phyloP scores from a whole-genome alignment of 2,329 filamentous ascomycete genomes.

The Emergomyces orientalis region DNA sequence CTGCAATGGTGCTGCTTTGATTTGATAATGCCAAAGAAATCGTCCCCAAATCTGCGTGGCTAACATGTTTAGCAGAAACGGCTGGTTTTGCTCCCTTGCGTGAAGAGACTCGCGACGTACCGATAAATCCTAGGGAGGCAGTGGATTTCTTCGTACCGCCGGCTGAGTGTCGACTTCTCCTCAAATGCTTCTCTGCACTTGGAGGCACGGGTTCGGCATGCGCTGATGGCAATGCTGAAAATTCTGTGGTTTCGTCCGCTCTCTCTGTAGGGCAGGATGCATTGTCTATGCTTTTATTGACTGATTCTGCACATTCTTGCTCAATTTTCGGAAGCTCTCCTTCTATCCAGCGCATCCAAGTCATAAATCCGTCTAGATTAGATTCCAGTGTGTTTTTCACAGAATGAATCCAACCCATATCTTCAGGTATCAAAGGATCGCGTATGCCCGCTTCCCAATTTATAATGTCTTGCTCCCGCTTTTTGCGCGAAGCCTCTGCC shows the following conservation, averaged over 20 bases:
- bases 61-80: not conserved
- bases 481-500: not conserved
- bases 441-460: slow-evolving; percentile 1
- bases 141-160: not conserved
- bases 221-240: not conserved
- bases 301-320: not conserved
- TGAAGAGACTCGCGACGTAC: not conserved
- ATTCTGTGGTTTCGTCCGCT: not conserved
- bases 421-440: not conserved
- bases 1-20: not conserved
- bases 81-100: not conserved
- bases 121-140: not conserved
- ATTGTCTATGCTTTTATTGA: not conserved
- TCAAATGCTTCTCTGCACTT: not conserved
- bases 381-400: not conserved
- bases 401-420: not conserved
- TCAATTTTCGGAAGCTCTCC: slow-evolving; percentile 5
- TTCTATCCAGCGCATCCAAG: slow-evolving; percentile 6
- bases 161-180: not conserved
- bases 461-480: not conserved
- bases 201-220: not conserved
- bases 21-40: not conserved
- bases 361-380: not conserved
- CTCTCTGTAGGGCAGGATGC: not conserved
- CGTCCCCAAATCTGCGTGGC: not conserved